Percentiles rank a stretch among this genome's conserved stretches.
Conservation (phyloP, 495 filamentous ascomycete species). For the Ramalina intermedia region DNA sequence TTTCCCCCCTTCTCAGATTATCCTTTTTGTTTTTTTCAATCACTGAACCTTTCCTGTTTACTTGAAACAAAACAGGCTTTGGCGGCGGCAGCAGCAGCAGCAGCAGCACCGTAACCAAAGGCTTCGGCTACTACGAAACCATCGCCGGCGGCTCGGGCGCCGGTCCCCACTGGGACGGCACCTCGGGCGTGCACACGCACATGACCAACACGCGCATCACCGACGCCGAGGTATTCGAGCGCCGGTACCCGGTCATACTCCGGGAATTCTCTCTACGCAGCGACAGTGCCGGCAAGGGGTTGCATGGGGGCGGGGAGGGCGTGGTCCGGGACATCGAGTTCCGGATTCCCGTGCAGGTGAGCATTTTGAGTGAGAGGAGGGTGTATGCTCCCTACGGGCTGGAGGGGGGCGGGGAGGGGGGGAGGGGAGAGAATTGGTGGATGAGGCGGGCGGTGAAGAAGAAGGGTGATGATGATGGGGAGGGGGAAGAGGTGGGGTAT, state of each 20-base stretch:
- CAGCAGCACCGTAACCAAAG: constrained; percentile 48
- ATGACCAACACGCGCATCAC: constrained; percentile 99
- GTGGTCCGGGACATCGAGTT: constrained; percentile 94
- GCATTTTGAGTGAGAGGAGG: constrained; percentile 74
- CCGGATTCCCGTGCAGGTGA: constrained; percentile 72
- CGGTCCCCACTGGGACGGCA: constrained; percentile 75
- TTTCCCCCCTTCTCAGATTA: too few species aligned
- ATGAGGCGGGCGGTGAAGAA: constrained; percentile 45
- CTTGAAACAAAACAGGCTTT: constrained; percentile 17
- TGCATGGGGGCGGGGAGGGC: constrained; percentile 74
- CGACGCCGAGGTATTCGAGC: constrained; percentile 89
- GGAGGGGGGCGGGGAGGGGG: constrained; percentile 68
- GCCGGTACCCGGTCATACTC: constrained; percentile 79
- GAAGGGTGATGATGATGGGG: constrained; percentile 19
- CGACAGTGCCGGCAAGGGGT: constrained; percentile 55
- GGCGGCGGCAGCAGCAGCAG: background rate
- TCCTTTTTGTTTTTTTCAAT: too few species aligned
- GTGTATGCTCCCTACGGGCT: constrained; percentile 84
- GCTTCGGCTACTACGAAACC: constrained; percentile 92
- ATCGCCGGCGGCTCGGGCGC: constrained; percentile 80
- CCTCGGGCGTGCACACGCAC: constrained; percentile 81
- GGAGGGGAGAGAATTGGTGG: constrained; percentile 78
- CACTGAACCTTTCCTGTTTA: background rate
- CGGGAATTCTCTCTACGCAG: constrained; percentile 67
- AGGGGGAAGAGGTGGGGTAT: constrained; percentile 39